Evolutionary conservation across 495 filamentous ascomycete species (phyloP), one percentile per base, ranked within the genome.

Genomic region (Annulohypoxylon maeteangense): DNA sequence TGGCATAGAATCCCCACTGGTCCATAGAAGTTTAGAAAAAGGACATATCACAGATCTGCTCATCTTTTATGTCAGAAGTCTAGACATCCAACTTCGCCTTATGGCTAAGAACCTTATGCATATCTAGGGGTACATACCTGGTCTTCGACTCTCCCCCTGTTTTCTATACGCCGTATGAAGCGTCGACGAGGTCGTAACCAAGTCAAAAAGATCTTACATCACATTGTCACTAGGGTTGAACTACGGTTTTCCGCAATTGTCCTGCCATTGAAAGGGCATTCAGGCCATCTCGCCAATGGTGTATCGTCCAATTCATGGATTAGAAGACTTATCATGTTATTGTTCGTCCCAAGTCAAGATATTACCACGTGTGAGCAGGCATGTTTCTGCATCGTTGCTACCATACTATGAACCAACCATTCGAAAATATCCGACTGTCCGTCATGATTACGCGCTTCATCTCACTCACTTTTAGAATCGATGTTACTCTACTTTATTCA

Each of bases 341-440:
- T 62, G 16, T 18, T 36, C 31, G 50, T 48, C 45, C 22, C 45
- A 45, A 53, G 34, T 11, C 38, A 48, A 51, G 14, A 62, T 50
- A 18, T 11, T 32, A 62, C 58, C 65, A 68, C 65, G 65, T 62
- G 65, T 50, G 50, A 68, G 22, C 65, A 68, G 32, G 58, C 56
- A 62, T 62, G 31, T 34, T 55, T 62, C 57, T 57, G 65, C 47
- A 59, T 67, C 45, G 23, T 38, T 20, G 23, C 57, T 68, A 56
- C 20, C 18, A 23, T 44, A 36, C 31, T 10, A n/a, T 36, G 51
- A 29, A 10, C 51, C 51, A 55, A 55, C 27, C 50, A 57, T 57
- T 34, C 11, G 38, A 36, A 51, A 51, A 51, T 29, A 44, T 20
- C 50, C 32, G 38, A 40, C 40, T 56, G 40, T 11, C 27, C 50